Base-by-base conservation (phyloP, 2,329 filamentous ascomycete species). In the Aureobasidium sp. region DNA sequence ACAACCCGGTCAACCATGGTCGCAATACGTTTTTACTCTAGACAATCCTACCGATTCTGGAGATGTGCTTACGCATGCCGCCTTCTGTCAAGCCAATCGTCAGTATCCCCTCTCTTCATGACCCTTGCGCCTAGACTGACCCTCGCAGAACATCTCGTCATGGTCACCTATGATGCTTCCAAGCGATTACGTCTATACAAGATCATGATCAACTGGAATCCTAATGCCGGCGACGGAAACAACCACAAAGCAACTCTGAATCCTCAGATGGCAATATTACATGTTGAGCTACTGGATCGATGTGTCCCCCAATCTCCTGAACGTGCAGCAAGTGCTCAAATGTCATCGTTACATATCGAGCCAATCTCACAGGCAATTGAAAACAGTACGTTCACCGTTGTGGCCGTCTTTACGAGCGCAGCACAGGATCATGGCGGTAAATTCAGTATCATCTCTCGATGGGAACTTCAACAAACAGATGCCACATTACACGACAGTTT, bases 101-200 rank as follows among this genome's bases (percentile, higher is more conserved):
- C 6, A 58, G 54, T 62, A 73, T 15, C 3, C 2, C 3, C 10
- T 27, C 11, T 16, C 15, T 32, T 7, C 7, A 15, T 3, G 5
- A 32, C 25, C 9, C 37, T 3, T 29, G 10, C 8, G 37, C 8
- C 25, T n/a, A 5, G 3, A 42, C 36, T 48, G 53, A 57, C n/a
- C 15, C 29, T n/a, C 2, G 27, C 10, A 86, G 73, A 75, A 63
- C 79, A 79, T 48, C 74, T 92, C 16, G 74, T 90, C 39, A 79
- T 91, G 45, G 85, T 83, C 5, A 79, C 89, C 63, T 84, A 86
- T 59, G 90, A 89, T 27, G 80, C 84, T 13, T 86, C 86, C 3
- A 86, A 85, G 59, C 87, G 90, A 65, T 78, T 97, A 32, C 86
- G 87, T 59, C 76, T 96, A 6, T 87, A 93, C 64, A 86, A 86